These are phyloP conservation scores for Clathrus columnatus DNA, from an alignment of 768 basidiomycete species.

Conservation along the genomic window DNA sequence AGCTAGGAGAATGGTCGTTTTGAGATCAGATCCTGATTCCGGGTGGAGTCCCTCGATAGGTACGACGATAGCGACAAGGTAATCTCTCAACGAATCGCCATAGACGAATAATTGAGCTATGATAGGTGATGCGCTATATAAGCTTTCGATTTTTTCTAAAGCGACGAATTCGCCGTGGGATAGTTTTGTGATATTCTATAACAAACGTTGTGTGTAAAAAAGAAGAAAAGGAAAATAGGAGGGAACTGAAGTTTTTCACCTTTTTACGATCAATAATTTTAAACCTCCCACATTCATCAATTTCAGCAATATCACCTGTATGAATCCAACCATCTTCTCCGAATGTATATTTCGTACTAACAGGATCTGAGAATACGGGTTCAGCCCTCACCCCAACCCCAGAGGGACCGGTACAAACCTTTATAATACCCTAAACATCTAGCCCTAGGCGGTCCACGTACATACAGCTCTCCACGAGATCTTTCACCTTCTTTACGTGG, in stretches of 20 bases:
- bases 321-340: constrained; percentile 90
- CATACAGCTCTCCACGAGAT: constrained; percentile 85
- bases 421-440: constrained; percentile 7
- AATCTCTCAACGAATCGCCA: constrained; percentile 84
- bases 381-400: not conserved
- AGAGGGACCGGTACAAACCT: not conserved
- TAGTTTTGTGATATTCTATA: constrained; percentile 99
- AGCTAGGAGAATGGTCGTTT: constrained; percentile 42
- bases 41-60: constrained; percentile 67
- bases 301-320: constrained; percentile 79
- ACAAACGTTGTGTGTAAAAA: no score
- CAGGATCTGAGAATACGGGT: constrained; percentile 45
- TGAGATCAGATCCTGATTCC: constrained; percentile 41
- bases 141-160: constrained; percentile 87
- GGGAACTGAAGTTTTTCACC: constrained; percentile 28
- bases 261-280: constrained; percentile 94
- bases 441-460: constrained; percentile 61
- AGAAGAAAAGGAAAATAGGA: not conserved
- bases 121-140: constrained; percentile 60
- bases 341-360: constrained; percentile 71
- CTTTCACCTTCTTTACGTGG: constrained; percentile 21
- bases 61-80: constrained; percentile 73
- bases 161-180: constrained; percentile 98
- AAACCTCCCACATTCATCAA: constrained; percentile 72
- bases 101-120: constrained; percentile 81